A percentile compares a stretch with the other conserved stretches of the same genome.
phyloP scores from a whole-genome alignment of 495 filamentous ascomycete genomes.

The Staphylotrichum tortipilum region DNA sequence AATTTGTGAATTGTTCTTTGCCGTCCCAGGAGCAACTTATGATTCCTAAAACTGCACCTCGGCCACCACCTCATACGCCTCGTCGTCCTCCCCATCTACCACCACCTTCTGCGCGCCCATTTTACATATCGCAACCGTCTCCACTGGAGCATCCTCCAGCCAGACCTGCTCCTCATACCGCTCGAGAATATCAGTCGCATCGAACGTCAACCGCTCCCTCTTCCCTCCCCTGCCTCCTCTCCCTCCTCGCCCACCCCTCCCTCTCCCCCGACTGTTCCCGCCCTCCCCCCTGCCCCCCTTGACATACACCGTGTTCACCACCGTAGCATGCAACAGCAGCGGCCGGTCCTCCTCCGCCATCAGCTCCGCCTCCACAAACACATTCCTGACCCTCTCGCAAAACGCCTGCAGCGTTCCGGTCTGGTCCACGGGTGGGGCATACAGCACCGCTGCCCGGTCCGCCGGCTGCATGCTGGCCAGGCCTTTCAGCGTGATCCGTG shows the following conservation, averaged over 20 bases:
- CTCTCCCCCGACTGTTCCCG: slow-evolving; percentile 5
- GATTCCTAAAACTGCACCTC: slow-evolving; percentile 31
- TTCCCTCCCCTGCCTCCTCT: slow-evolving; percentile 27
- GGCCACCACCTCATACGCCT: slow-evolving; percentile 44
- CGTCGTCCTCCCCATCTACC: slow-evolving; percentile 33
- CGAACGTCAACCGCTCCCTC: slow-evolving; percentile 38
- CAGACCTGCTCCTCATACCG: slow-evolving; percentile 49
- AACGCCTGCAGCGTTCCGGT: slow-evolving; percentile 52
- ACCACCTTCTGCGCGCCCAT: slow-evolving; percentile 65
- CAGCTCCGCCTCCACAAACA: slow-evolving; percentile 55
- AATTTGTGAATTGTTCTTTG: no score
- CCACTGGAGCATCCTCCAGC: slow-evolving; percentile 52
- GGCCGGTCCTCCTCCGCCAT: slow-evolving; percentile 52
- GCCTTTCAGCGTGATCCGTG: slow-evolving; percentile 37
- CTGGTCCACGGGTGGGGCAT: slow-evolving; percentile 44
- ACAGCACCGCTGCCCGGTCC: slow-evolving; percentile 33
- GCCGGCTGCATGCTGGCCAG: slow-evolving; percentile 41
- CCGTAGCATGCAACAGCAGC: slow-evolving; percentile 75
- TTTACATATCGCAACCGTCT: slow-evolving; percentile 60
- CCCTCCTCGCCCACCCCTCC: slow-evolving; percentile 23
- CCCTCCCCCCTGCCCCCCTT: slow-evolving; percentile 28
- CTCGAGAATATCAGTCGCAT: slow-evolving; percentile 44
- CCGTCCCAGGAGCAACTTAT: no score
- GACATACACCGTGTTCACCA: slow-evolving; percentile 82
- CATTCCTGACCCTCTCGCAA: slow-evolving; percentile 49